Percentiles rank a stretch among this genome's conserved stretches.
phyloP scores from a whole-genome alignment of 257 asterid species.

The Avicennia marina region DNA sequence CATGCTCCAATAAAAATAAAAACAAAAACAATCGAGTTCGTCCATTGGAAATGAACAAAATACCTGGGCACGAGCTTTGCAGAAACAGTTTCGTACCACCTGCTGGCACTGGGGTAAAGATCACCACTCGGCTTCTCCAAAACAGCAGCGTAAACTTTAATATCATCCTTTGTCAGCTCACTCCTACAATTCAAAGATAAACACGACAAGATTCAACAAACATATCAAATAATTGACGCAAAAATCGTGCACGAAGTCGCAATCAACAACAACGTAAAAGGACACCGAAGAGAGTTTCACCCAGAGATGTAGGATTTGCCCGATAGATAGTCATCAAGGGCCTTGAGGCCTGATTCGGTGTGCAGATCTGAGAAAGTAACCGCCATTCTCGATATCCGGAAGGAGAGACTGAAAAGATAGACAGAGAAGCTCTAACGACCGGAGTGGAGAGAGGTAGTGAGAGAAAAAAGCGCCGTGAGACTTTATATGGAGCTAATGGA shows the following conservation, averaged over 20 bases:
- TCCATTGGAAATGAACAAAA: background rate
- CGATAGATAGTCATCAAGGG: slow-evolving; percentile 57
- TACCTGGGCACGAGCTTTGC: slow-evolving; percentile 65
- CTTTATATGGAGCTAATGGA: too few relatives aligned
- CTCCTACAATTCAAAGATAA: slow-evolving; percentile 35
- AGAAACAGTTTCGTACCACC: slow-evolving; percentile 72
- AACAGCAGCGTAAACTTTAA: slow-evolving; percentile 65
- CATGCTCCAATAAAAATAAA: background rate
- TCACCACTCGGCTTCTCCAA: slow-evolving; percentile 55
- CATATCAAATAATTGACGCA: background rate
- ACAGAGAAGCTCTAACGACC: too few relatives aligned
- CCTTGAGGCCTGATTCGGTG: slow-evolving; percentile 71
- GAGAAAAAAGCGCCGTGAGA: too few relatives aligned
- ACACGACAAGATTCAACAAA: background rate
- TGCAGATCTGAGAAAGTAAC: slow-evolving; percentile 77
- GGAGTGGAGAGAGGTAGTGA: too few relatives aligned
- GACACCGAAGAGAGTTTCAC: slow-evolving; percentile 16
- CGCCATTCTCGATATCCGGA: slow-evolving; percentile 39
- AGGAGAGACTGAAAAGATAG: too few relatives aligned
- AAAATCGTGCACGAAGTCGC: background rate
- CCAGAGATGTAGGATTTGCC: slow-evolving; percentile 79
- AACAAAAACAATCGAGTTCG: background rate
- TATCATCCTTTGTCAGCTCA: slow-evolving; percentile 64
- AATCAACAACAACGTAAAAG: background rate
- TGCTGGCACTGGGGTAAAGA: slow-evolving; percentile 61